phyloP scores from a whole-genome alignment of 352 stramenopile species.

The Globisporangium acanthophoron region DNA sequence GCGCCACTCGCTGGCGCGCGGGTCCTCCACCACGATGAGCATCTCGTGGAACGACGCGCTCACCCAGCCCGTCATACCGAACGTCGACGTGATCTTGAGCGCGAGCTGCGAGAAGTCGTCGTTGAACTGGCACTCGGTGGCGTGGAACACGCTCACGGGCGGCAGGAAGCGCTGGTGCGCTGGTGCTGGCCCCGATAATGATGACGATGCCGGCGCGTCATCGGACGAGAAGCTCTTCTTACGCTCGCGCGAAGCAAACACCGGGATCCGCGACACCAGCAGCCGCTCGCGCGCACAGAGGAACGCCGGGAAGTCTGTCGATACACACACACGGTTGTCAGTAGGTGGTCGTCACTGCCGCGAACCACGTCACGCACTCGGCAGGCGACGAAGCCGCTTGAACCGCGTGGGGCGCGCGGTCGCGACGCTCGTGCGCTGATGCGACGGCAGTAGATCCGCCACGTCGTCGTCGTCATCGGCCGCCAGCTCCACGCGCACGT shows the following conservation, averaged over 20 bases:
- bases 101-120: slow-evolving; percentile 64
- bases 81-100: slow-evolving; percentile 59
- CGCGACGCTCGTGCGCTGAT: slow-evolving; percentile 21
- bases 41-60: slow-evolving; percentile 47
- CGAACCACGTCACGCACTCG: slow-evolving; percentile 25
- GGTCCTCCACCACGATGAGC: slow-evolving; percentile 53
- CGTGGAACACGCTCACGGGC: slow-evolving; percentile 61
- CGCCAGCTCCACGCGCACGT: slow-evolving; percentile 60
- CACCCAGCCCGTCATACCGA: slow-evolving; percentile 65
- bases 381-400: slow-evolving; percentile 43
- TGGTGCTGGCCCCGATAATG: slow-evolving; percentile 13
- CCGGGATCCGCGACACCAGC: slow-evolving; percentile 38
- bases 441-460: slow-evolving; percentile 14
- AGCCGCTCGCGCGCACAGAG: slow-evolving; percentile 47
- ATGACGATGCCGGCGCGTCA: slow-evolving; percentile 12
- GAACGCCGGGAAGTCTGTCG: slow-evolving; percentile 56
- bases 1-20: slow-evolving; percentile 20
- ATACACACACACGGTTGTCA: neutral
- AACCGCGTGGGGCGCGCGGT: slow-evolving; percentile 30
- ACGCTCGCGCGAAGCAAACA: slow-evolving; percentile 27
- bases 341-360: neutral
- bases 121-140: slow-evolving; percentile 62
- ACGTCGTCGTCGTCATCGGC: slow-evolving; percentile 8
- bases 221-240: slow-evolving; percentile 10
- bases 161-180: slow-evolving; percentile 40